Evolutionary conservation across 495 filamentous ascomycete species (phyloP).

Genomic region (Podospora appendiculata): DNA sequence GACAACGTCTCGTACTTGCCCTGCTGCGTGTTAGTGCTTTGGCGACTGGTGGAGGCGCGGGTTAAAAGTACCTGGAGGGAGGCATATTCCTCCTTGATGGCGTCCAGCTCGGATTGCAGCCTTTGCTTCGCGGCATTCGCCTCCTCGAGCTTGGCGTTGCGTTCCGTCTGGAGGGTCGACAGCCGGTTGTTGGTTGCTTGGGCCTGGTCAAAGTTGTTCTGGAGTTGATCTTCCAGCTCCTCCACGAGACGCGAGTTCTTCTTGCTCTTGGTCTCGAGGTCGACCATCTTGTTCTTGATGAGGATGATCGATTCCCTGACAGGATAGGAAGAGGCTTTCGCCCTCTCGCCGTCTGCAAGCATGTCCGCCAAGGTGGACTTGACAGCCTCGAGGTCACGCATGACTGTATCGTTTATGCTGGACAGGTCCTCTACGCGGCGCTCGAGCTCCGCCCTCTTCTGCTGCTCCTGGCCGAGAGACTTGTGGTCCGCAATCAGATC

Average conservation of each 20-base stretch:
- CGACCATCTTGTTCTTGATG: slow-evolving; percentile 62
- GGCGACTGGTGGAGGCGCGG: neutral
- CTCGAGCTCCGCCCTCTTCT: slow-evolving; percentile 46
- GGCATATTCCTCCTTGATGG: slow-evolving; percentile 54
- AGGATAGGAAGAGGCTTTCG: slow-evolving; percentile 44
- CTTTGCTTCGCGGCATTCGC: slow-evolving; percentile 41
- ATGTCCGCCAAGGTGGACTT: slow-evolving; percentile 37
- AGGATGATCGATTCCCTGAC: slow-evolving; percentile 63
- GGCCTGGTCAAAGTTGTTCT: slow-evolving; percentile 87
- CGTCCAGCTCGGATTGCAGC: slow-evolving; percentile 48
- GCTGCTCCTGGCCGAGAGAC: slow-evolving; percentile 44
- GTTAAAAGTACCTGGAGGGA: slow-evolving; percentile 51
- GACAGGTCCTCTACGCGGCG: slow-evolving; percentile 39
- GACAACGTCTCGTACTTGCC: slow-evolving; percentile 47
- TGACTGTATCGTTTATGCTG: slow-evolving; percentile 45
- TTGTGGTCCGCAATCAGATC: slow-evolving; percentile 43
- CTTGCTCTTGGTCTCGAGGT: slow-evolving; percentile 55
- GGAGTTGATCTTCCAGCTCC: slow-evolving; percentile 95
- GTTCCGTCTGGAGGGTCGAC: slow-evolving; percentile 65
- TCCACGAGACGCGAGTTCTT: slow-evolving; percentile 88
- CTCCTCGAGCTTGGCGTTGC: slow-evolving; percentile 53
- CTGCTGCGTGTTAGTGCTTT: slow-evolving; percentile 38
- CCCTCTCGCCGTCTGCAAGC: slow-evolving; percentile 28
- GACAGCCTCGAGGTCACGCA: slow-evolving; percentile 46
- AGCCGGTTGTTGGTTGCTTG: slow-evolving; percentile 70